These are phyloP conservation scores for Ploettnerulaceae sp. DNA, from an alignment of 2,329 filamentous ascomycete genomes.

Conservation along the genomic window DNA sequence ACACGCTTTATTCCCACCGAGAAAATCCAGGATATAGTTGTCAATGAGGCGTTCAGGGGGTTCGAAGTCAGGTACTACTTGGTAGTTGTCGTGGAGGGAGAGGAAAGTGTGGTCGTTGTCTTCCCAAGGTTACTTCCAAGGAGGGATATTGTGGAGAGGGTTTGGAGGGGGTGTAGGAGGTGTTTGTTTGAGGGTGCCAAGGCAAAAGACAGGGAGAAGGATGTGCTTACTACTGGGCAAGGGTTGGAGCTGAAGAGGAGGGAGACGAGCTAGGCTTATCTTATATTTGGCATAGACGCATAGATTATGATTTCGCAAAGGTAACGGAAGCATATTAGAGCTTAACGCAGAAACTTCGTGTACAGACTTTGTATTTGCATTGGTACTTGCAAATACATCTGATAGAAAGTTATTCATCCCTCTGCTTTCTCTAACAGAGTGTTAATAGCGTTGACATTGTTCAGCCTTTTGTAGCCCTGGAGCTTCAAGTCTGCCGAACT, in stretches of 20 bases:
- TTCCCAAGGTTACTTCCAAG: conserved; percentile 78
- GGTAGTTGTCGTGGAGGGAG: conserved; percentile 82
- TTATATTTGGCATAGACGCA: neutral
- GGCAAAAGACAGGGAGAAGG: conserved; percentile 14
- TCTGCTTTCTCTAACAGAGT: conserved; percentile 29
- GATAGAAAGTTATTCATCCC: no score
- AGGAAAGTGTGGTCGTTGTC: conserved; percentile 87
- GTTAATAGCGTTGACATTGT: conserved; percentile 13
- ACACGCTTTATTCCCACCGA: conserved; percentile 86
- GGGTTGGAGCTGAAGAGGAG: conserved; percentile 2
- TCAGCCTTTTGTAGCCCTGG: conserved; percentile 27
- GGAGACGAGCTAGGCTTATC: conserved; percentile 2
- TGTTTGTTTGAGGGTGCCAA: conserved; percentile 71
- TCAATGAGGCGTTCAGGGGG: conserved; percentile 90
- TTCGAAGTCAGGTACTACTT: conserved; percentile 90
- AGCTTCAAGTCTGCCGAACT: conserved; percentile 43
- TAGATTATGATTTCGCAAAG: no score
- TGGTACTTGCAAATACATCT: no score
- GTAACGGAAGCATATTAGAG: no score
- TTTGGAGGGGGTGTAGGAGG: conserved; percentile 80
- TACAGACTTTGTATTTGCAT: no score
- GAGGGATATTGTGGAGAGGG: conserved; percentile 71
- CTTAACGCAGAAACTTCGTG: no score
- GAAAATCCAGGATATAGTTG: conserved; percentile 86
- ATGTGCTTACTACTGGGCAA: neutral